phyloP scores from a whole-genome alignment of 257 asterid species.

The Leonotis leonurus region DNA sequence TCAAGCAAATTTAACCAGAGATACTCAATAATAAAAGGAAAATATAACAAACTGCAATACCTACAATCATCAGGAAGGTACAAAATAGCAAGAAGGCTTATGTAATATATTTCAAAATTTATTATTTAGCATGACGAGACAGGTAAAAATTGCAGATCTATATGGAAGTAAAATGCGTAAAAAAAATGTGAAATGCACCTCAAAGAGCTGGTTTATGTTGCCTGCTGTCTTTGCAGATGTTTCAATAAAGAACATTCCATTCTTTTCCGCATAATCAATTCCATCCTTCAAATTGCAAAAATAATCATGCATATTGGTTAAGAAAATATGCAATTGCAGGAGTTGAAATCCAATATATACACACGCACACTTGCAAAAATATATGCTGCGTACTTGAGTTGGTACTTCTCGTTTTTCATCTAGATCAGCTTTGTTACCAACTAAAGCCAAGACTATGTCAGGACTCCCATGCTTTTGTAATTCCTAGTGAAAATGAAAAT shows the following conservation, averaged over 20 bases:
- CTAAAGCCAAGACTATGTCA: constrained; percentile 91
- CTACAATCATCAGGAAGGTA: not conserved
- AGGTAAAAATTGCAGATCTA: not conserved
- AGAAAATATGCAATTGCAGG: not conserved
- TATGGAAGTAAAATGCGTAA: not conserved
- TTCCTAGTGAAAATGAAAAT: constrained; percentile 43
- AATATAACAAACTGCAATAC: not conserved
- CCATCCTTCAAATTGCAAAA: constrained; percentile 52
- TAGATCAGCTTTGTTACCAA: constrained; percentile 97
- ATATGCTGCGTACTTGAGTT: constrained; percentile 47
- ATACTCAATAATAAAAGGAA: not conserved
- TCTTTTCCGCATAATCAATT: constrained; percentile 78
- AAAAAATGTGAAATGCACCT: constrained; percentile 40
- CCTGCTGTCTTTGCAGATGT: constrained; percentile 99
- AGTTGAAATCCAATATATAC: not conserved
- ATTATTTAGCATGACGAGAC: not conserved
- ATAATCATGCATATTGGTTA: not conserved
- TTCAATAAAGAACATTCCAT: constrained; percentile 97
- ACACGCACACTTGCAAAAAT: too few species aligned
- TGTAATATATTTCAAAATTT: not conserved
- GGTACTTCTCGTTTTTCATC: constrained; percentile 80
- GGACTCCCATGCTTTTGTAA: constrained; percentile 95
- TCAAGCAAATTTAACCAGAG: too few species aligned
- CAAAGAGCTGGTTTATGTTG: constrained; percentile 95
- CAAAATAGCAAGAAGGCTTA: not conserved